Base-by-base conservation (phyloP, 148 eudicot genomes). In the Chenopodium suecicum region DNA sequence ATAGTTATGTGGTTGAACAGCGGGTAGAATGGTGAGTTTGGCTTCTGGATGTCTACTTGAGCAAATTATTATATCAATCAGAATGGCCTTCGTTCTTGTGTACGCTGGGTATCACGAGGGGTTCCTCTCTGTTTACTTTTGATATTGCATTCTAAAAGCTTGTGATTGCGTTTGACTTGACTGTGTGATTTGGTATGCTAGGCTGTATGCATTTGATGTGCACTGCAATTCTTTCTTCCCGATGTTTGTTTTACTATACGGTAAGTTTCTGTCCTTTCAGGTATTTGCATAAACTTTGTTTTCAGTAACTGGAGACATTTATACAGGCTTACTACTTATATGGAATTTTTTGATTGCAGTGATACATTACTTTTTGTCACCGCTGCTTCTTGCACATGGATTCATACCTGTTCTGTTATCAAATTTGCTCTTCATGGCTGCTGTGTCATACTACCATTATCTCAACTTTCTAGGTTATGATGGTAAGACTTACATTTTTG, bases 181-280 rank as follows among this genome's bases (percentile, higher is more conserved):
- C 44, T 41, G 3, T 52, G 14, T 70, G 48, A 23, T 68, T 47
- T 62, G 81, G 64, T 41, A 65, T 82, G 67, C 54, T 92, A 96
- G 99, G 99, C 80, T 96, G 83, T 96, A 96, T 90, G 95, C 99
- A 58, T 96, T 94, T 90, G 98, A 96, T 86, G 98, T 96, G 75
- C 99, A 94, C 89, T 96, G 99, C 94, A 96, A 96, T 86, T 94
- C 99, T 83, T 91, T 94, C 93, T 96, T 96, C 88, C 98, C 99
- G 13, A 79, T 92, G 93, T 96, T 96, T 76, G 91, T 92, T 77
- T 83, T 92, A 87, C 99, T 96, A 44, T 90, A 94, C 65, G 97
- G 99, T 96, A 90, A 62, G 90, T 54, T 75, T 41, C 44, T 4
- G 44, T 6, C 6, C 44, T 4, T 41, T 46, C 76, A 25, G 73